Evolutionary conservation across 495 filamentous ascomycete genomes (phyloP), one percentile per base, ranked within the genome.

Genomic region (Penicillium soppii): DNA sequence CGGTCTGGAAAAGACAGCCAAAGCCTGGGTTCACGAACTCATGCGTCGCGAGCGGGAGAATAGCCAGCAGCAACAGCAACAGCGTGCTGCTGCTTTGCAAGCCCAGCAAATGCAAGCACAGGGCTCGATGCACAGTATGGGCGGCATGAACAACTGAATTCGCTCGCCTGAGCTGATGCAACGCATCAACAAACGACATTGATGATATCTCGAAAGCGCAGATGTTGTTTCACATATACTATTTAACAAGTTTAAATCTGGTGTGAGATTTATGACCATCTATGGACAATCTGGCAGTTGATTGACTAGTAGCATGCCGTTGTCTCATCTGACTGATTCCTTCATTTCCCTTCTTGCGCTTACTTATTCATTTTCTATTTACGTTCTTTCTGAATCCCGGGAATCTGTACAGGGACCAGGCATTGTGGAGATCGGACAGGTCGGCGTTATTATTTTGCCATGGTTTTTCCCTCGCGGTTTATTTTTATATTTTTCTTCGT

Each of bases 51-150:
- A 73, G 6, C 62, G 66, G 4, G 66, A 79, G 30, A 53, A 62
- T 20, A 58, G 57, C 12, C 72, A 73, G 23, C 82, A 57, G 40
- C 43, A 60, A 47, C 51, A 69, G 50, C 42, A 68, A 70, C 32
- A 71, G 59, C 51, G 67, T 41, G 25, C n/a, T n/a, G n/a, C 46
- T 54, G 37, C 65, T 1, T 63, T 49, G 16, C 45, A 48, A 20
- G 47, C 47, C 59, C 70, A 75, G 37, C 69, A 74, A 49, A 73
- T 79, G 50, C 74, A 73, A 43, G 66, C 71, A 23, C 72, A 76
- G 46, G 72, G 69, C 43, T 74, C 75, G 67, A 75, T 72, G 75
- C 70, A 74, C 30, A 72, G 47, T n/a, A 49, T 49, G 47, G 37
- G 72, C 52, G 72, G 71, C 19, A 73, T 74, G 70, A 68, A 69